Percentiles rank a stretch among this genome's conserved stretches.
Conservation (phyloP, 1,284 basidiomycete species). For the Sporisorium reilianum region DNA sequence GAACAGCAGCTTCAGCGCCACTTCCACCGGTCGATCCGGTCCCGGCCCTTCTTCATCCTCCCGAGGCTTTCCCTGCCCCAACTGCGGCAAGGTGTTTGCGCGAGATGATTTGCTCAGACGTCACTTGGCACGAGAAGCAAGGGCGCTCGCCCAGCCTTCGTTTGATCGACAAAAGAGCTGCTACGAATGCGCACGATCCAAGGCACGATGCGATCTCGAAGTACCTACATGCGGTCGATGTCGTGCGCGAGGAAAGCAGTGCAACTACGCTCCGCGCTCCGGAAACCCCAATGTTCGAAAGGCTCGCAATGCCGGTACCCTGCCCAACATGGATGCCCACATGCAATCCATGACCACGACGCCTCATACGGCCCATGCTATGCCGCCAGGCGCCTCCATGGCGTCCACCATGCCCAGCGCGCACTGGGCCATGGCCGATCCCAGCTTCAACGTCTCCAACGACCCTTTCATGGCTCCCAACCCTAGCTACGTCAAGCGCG, state of each 20-base stretch:
- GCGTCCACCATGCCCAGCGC: conserved; percentile 19
- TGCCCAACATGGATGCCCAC: conserved; percentile 19
- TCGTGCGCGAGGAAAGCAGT: conserved; percentile 56
- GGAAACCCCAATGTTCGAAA: conserved; percentile 62
- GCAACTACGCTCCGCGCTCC: conserved; percentile 59
- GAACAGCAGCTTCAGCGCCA: conserved; percentile 23
- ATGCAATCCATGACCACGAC: conserved; percentile 25
- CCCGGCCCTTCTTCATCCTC: conserved; percentile 48
- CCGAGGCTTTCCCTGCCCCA: conserved; percentile 49
- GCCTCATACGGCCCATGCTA: conserved; percentile 19
- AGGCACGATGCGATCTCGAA: conserved; percentile 64
- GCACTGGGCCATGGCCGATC: conserved; percentile 33
- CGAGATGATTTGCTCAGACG: conserved; percentile 56
- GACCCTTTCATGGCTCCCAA: conserved; percentile 33
- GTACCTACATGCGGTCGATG: conserved; percentile 63
- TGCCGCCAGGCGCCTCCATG: conserved; percentile 15
- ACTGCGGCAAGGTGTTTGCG: conserved; percentile 60
- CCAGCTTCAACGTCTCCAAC: conserved; percentile 25
- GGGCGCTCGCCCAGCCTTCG: conserved; percentile 55
- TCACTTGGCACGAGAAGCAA: conserved; percentile 56
- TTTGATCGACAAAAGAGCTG: conserved; percentile 64
- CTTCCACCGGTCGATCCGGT: conserved; percentile 24
- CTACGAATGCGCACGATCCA: conserved; percentile 59
- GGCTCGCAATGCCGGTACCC: conserved; percentile 31
- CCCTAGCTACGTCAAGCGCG: conserved; percentile 37